A percentile compares a stretch with the other conserved stretches of the same genome.
phyloP scores from a whole-genome alignment of 352 stramenopile genomes.

The Globisporangium abappressorium region DNA sequence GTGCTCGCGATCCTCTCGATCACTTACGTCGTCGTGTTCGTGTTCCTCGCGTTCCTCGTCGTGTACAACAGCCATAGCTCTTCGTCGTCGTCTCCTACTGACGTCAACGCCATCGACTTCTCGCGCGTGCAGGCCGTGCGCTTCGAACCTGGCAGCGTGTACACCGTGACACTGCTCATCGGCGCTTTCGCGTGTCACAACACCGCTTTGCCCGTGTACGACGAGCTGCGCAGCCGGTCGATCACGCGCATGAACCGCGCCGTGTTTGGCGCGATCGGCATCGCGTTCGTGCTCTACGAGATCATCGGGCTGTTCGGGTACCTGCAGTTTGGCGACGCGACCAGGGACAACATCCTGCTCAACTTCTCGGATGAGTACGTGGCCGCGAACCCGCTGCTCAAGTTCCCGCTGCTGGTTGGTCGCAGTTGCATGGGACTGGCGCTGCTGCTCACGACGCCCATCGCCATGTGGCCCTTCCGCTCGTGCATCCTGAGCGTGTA shows the following conservation, averaged over 20 bases:
- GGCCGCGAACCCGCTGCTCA: slow-evolving; percentile 33
- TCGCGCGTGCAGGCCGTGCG: slow-evolving; percentile 40
- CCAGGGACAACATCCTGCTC: slow-evolving; percentile 73
- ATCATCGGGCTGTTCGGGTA: slow-evolving; percentile 68
- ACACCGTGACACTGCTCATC: slow-evolving; percentile 76
- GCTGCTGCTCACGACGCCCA: slow-evolving; percentile 59
- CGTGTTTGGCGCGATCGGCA: slow-evolving; percentile 51
- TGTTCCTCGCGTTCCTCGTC: slow-evolving; percentile 47
- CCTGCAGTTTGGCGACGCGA: slow-evolving; percentile 59
- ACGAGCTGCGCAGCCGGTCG: slow-evolving; percentile 57
- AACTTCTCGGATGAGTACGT: slow-evolving; percentile 76
- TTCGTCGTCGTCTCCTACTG: not conserved
- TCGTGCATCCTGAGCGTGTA: slow-evolving; percentile 70
- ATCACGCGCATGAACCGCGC: slow-evolving; percentile 63
- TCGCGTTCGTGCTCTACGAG: slow-evolving; percentile 72
- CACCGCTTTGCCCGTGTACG: slow-evolving; percentile 72
- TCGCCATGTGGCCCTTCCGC: slow-evolving; percentile 79
- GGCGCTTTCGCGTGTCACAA: slow-evolving; percentile 77
- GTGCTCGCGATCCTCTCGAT: slow-evolving; percentile 67
- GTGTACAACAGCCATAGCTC: slow-evolving; percentile 19
- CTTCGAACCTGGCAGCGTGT: slow-evolving; percentile 58
- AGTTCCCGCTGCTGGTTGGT: slow-evolving; percentile 47
- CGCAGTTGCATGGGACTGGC: slow-evolving; percentile 65
- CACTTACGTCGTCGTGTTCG: slow-evolving; percentile 63
- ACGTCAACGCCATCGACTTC: slow-evolving; percentile 19